Conservation (phyloP, 768 basidiomycete genomes). For the Phanerochaete sordida region DNA sequence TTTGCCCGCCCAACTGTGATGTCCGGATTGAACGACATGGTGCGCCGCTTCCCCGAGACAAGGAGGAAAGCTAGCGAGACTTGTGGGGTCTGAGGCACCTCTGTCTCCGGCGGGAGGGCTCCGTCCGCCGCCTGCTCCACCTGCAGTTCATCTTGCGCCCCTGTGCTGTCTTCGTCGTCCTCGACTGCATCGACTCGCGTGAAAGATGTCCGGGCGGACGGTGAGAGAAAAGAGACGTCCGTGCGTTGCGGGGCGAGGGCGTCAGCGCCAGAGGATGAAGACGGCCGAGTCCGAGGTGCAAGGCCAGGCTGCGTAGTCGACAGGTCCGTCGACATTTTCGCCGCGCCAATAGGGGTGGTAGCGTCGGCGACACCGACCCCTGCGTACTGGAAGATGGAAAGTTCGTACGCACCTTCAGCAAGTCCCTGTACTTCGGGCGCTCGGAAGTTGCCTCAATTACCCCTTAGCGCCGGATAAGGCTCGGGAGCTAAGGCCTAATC, state of each 20-base stretch:
- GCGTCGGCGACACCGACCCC: no score
- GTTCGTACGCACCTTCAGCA: no score
- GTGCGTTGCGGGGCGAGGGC: conserved; percentile 5
- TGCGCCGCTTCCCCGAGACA: conserved; percentile 62
- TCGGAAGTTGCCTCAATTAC: no score
- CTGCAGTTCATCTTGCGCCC: conserved; percentile 3
- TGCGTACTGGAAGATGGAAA: no score
- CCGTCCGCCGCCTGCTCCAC: conserved; percentile 9
- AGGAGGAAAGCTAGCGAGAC: conserved; percentile 69
- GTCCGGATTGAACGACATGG: conserved; percentile 73
- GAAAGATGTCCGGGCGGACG: conserved; percentile 50
- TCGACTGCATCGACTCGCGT: conserved; percentile 42
- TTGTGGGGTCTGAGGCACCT: conserved; percentile 59
- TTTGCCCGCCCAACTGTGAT: conserved; percentile 76
- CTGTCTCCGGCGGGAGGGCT: conserved; percentile 6
- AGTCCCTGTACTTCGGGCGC: no score
- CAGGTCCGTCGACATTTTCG: background rate
- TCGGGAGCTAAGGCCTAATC: no score
- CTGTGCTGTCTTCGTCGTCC: conserved; percentile 11
- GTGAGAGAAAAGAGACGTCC: conserved; percentile 24
- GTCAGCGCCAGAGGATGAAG: background rate
- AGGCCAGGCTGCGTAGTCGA: background rate
- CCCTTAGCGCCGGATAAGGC: no score
- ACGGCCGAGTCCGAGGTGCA: background rate
- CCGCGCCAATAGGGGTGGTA: background rate